Percentiles rank a stretch among this genome's conserved stretches.
Conservation (phyloP, 2,329 filamentous ascomycete genomes). For the Anthostomella pinea region DNA sequence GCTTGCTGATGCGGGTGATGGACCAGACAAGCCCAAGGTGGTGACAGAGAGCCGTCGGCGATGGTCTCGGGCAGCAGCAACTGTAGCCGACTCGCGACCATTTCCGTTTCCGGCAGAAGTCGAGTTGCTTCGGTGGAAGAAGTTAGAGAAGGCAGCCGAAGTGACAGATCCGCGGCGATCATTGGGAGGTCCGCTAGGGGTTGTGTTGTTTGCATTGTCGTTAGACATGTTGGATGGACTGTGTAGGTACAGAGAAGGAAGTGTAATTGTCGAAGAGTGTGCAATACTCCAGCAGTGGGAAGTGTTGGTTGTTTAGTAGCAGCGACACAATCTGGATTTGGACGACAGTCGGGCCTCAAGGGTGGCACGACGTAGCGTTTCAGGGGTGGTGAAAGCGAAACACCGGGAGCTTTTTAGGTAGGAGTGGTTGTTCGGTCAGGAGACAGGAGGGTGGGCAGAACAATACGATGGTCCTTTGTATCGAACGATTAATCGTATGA, state of each 20-base stretch:
- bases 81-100: conserved; percentile 22
- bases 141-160: conserved; percentile 53
- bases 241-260: too few species aligned
- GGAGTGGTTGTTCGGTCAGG: background rate
- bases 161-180: conserved; percentile 56
- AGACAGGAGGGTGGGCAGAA: conserved; percentile 9
- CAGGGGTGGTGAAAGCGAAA: background rate
- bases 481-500: conserved; percentile 19
- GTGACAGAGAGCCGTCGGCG: conserved; percentile 72
- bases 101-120: conserved; percentile 38
- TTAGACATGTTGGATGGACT: conserved; percentile 28
- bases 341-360: too few species aligned
- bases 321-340: too few species aligned
- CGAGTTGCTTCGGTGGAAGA: conserved; percentile 58
- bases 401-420: background rate
- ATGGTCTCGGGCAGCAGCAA: conserved; percentile 36
- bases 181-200: conserved; percentile 22
- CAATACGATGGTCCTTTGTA: conserved; percentile 17
- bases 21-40: conserved; percentile 70
- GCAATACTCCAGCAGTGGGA: background rate
- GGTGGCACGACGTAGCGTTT: too few species aligned
- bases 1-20: conserved; percentile 56
- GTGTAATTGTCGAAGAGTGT: conserved; percentile 6
- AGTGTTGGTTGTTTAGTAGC: background rate
- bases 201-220: conserved; percentile 27